Evolutionary conservation across 305 asterid genomes (phyloP).

Genomic region (Rubia peregrina): DNA sequence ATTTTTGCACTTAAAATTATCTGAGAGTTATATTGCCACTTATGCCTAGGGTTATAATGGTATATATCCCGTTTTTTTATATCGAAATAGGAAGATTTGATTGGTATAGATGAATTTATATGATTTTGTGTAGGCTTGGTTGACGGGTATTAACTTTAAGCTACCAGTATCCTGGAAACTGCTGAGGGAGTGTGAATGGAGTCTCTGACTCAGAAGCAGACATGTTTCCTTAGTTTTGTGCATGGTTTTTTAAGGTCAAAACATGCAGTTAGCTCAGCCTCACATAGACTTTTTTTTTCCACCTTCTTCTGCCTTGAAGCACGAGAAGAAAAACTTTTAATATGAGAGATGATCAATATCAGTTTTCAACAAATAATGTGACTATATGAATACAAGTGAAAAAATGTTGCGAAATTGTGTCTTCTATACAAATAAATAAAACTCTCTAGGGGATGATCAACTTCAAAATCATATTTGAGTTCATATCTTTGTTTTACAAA

Average conservation of each 20-base stretch:
- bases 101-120: neutral
- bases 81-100: neutral
- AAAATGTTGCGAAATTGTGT: no score
- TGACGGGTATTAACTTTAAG: no score
- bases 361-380: no score
- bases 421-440: neutral
- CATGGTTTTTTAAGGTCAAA: neutral
- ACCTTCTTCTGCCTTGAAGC: neutral
- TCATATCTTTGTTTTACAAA: neutral
- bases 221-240: no score
- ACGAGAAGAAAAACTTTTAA: neutral
- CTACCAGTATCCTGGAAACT: neutral
- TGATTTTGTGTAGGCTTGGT: no score
- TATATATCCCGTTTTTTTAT: no score
- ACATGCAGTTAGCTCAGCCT: neutral
- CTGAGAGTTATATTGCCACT: no score
- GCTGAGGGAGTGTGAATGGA: neutral
- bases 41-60: no score
- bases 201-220: neutral
- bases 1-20: no score
- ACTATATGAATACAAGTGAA: no score
- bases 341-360: neutral
- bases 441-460: neutral
- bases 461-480: neutral
- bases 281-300: neutral